Evolutionary conservation across 352 stramenopile genomes (phyloP), one percentile per base, ranked within the genome.

Genomic region (Pythium dissimile): DNA sequence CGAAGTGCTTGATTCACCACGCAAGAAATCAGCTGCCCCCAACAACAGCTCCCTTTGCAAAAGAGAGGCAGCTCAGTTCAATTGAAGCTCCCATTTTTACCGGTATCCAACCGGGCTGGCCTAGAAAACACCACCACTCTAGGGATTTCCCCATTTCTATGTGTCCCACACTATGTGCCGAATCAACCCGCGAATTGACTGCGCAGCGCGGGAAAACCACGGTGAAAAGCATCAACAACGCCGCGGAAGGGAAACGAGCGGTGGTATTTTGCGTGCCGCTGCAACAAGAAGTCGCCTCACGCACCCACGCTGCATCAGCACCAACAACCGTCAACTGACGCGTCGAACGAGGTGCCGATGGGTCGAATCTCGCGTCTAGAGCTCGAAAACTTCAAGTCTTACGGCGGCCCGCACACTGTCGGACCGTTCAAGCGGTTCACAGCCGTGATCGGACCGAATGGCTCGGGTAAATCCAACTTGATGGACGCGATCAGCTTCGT

Each of bases 381-480:
- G 86, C 71, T 99, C 27, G 91, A 98, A 68, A 98, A 99, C 77
- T 99, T 99, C 90, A 99, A 99, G 76, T 98, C 89, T 7, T 99
- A 99, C 67, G 92, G 85, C 30, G 97, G 97, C 3, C 53, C 41
- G 18, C 86, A 95, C 41, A 83, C 88, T 30, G 97, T 99, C 54
- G 97, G 96, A 15, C 97, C 97, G 15, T 99, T 99, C 74, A 77
- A 94, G 44, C 88, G 97, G 61, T 99, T 99, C 69, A 99, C 97
- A 30, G 96, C 91, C 38, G 91, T 99, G 41, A 92, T 99, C 44
- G 97, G 97, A 1, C 97, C 97, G 31, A 99, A 99, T 75, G 97
- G 97, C 42, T 85, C 89, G 20, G 82, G 97, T 18, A 98, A 98
- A 63, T 92, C 80, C 47, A 92, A 94, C 73, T 77, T 97, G 55